phyloP scores from a whole-genome alignment of 352 stramenopile genomes.

The Pythium pyrilobum region DNA sequence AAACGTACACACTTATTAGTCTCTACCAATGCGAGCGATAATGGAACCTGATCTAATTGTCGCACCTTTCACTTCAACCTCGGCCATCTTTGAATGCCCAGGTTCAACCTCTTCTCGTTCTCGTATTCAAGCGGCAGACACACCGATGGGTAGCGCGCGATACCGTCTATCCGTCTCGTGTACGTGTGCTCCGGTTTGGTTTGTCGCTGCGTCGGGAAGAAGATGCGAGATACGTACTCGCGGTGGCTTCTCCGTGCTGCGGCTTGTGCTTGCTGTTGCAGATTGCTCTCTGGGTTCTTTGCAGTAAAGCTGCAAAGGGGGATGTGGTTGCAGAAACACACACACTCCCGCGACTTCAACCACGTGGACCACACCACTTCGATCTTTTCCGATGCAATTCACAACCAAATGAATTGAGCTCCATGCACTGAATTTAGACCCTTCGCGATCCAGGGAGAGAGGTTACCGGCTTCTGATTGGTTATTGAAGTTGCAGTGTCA shows the following conservation, averaged over 20 bases:
- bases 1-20: neutral
- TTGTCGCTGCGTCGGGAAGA: no score
- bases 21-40: neutral
- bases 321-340: constrained; percentile 27
- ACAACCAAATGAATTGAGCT: constrained; percentile 9
- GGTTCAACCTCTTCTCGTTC: neutral
- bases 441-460: neutral
- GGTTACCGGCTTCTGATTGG: constrained; percentile 12
- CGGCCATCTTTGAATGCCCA: constrained; percentile 1
- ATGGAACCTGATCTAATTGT: no score
- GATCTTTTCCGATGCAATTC: constrained; percentile 14
- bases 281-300: constrained; percentile 4
- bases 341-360: constrained; percentile 23
- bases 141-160: constrained; percentile 9
- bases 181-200: no score
- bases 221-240: neutral
- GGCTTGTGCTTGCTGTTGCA: neutral
- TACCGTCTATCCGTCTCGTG: constrained; percentile 1
- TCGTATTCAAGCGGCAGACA: neutral
- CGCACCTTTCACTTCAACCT: constrained; percentile 20
- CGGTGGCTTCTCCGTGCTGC: neutral
- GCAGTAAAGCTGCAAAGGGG: neutral
- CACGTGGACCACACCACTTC: constrained; percentile 23
- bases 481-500: constrained; percentile 15
- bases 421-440: neutral